A percentile compares a stretch with the other conserved stretches of the same genome.
Evolutionary conservation across 495 filamentous ascomycete species (phyloP).

Genomic region (Cercophora sp.): DNA sequence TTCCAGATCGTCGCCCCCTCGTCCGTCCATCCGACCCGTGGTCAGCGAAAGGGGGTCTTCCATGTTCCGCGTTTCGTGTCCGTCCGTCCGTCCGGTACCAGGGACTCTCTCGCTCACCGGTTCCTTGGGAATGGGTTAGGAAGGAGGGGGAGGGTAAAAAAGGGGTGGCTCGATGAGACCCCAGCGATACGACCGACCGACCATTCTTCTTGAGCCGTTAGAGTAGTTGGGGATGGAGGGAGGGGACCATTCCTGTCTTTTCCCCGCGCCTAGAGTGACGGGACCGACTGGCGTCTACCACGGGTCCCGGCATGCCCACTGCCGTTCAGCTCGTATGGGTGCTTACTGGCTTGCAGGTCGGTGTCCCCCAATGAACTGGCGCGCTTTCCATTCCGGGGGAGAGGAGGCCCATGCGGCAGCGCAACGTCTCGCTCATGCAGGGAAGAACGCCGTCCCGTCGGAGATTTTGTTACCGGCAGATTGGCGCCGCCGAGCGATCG

Average conservation of each 20-base stretch:
- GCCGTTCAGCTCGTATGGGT: neutral
- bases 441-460: conserved; percentile 12
- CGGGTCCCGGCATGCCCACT: neutral
- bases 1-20: conserved; percentile 7
- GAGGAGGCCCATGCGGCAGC: conserved; percentile 9
- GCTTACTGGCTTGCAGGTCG: conserved; percentile 2
- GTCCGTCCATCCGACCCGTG: no score
- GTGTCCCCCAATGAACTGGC: conserved; percentile 6
- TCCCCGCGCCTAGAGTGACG: no score
- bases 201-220: no score
- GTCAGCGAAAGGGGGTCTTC: neutral
- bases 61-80: conserved; percentile 8
- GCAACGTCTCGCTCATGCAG: conserved; percentile 6
- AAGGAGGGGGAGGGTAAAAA: no score
- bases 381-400: no score
- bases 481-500: conserved; percentile 14
- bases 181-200: no score
- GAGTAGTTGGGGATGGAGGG: no score
- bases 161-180: no score
- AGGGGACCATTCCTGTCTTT: no score
- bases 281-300: neutral
- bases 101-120: neutral
- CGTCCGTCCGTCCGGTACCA: neutral
- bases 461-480: conserved; percentile 12
- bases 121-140: no score